Conservation (phyloP, 1,139 yeast species). For the Taphrina betulina region DNA sequence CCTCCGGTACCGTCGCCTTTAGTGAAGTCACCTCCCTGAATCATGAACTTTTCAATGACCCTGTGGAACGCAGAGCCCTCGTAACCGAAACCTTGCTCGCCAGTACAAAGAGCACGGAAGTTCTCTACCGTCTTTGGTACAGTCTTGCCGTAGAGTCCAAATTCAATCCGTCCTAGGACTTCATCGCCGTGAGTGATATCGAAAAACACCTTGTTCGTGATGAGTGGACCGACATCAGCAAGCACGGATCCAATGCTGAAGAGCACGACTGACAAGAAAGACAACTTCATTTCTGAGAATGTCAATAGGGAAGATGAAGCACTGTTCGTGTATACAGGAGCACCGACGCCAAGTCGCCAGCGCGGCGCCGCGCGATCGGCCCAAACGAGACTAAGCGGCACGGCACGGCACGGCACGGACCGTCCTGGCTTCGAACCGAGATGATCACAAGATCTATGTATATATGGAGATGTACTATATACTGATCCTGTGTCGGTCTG, state of each 20-base stretch:
- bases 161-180: constrained; percentile 65
- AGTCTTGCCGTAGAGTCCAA: constrained; percentile 81
- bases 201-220: constrained; percentile 58
- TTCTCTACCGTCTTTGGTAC: constrained; percentile 95
- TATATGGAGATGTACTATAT: no score
- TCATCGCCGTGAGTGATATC: constrained; percentile 81
- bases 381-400: no score
- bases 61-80: constrained; percentile 86
- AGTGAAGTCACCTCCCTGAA: constrained; percentile 97
- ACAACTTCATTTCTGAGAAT: not conserved
- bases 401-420: no score
- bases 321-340: no score
- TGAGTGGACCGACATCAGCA: constrained; percentile 32
- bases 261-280: not conserved
- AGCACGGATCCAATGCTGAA: not conserved
- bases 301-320: no score
- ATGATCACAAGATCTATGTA: no score
- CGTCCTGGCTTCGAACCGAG: no score
- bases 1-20: constrained; percentile 90
- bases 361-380: no score
- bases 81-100: constrained; percentile 72
- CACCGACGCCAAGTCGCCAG: no score
- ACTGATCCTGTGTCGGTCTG: no score
- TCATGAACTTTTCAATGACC: constrained; percentile 74
- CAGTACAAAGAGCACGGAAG: constrained; percentile 86